A percentile compares a stretch with the other conserved stretches of the same genome.
Evolutionary conservation across 2,329 filamentous ascomycete genomes (phyloP).

Genomic region (Colletotrichum costaricense): DNA sequence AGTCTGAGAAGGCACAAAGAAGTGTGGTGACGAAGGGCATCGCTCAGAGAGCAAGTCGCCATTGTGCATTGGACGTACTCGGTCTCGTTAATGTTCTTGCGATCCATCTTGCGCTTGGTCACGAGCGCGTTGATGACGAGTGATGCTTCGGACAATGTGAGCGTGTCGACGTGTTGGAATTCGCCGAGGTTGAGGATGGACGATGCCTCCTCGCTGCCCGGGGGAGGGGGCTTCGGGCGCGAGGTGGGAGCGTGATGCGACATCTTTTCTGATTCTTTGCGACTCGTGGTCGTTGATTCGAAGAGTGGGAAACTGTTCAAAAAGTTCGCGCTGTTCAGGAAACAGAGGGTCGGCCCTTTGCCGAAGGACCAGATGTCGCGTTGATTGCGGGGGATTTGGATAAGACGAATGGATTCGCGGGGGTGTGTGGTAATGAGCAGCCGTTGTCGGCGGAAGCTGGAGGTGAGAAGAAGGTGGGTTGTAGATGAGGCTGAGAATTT

Average conservation of each 20-base stretch:
- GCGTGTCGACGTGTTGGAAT: slow-evolving; percentile 89
- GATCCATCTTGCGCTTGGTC: slow-evolving; percentile 80
- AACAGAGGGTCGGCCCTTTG: neutral
- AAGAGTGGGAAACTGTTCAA: neutral
- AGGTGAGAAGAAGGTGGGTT: neutral
- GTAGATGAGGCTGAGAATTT: slow-evolving; percentile 26
- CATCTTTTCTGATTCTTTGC: slow-evolving; percentile 11
- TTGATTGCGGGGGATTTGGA: neutral
- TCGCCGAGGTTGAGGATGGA: slow-evolving; percentile 88
- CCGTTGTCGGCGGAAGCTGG: slow-evolving; percentile 1
- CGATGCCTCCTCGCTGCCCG: slow-evolving; percentile 89
- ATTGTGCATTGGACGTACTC: slow-evolving; percentile 61
- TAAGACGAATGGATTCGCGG: neutral
- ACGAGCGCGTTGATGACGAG: slow-evolving; percentile 92
- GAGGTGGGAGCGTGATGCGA: slow-evolving; percentile 56
- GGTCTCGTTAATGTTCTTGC: slow-evolving; percentile 85
- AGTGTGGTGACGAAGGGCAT: neutral
- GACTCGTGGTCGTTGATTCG: neutral
- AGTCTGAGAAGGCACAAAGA: neutral
- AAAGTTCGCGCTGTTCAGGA: neutral
- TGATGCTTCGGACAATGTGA: slow-evolving; percentile 92
- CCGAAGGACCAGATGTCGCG: neutral
- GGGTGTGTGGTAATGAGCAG: neutral
- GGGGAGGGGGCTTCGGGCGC: slow-evolving; percentile 74
- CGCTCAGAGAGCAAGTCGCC: neutral